phyloP scores from a whole-genome alignment of 2,329 filamentous ascomycete genomes.

The Zymoseptoria pseudotritici region DNA sequence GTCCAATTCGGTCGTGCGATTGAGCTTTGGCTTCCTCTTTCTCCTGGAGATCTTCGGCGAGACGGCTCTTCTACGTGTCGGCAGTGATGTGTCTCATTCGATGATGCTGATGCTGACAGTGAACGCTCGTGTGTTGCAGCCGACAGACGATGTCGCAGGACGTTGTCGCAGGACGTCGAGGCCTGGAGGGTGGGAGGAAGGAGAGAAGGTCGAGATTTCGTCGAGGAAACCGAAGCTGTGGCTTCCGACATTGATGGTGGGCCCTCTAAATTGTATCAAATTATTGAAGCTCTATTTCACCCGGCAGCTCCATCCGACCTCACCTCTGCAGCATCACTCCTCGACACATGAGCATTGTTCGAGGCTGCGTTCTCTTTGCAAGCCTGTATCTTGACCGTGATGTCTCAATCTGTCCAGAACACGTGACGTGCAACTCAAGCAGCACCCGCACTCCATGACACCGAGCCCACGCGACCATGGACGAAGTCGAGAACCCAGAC shows the following conservation, averaged over 20 bases:
- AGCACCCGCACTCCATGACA: neutral
- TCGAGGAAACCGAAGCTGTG: neutral
- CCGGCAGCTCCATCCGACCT: neutral
- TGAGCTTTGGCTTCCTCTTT: neutral
- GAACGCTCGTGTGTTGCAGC: neutral
- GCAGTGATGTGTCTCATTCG: neutral
- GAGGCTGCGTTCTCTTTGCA: neutral
- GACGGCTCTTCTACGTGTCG: neutral
- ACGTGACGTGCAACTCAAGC: neutral
- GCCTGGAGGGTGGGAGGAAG: neutral
- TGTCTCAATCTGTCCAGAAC: neutral
- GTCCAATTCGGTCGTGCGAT: neutral
- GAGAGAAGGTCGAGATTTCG: neutral
- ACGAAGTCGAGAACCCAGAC: slow-evolving; percentile 33
- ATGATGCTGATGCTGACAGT: neutral
- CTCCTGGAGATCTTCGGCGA: neutral
- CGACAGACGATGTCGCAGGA: neutral
- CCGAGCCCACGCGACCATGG: slow-evolving; percentile 19
- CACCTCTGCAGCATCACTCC: neutral
- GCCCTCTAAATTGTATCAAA: neutral
- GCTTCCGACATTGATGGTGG: neutral
- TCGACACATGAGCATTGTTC: neutral
- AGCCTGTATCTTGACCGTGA: neutral
- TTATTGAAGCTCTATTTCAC: neutral
- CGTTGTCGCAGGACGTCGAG: too few species aligned